Conservation (phyloP, 768 basidiomycete genomes). For the Tremella mesenterica region DNA sequence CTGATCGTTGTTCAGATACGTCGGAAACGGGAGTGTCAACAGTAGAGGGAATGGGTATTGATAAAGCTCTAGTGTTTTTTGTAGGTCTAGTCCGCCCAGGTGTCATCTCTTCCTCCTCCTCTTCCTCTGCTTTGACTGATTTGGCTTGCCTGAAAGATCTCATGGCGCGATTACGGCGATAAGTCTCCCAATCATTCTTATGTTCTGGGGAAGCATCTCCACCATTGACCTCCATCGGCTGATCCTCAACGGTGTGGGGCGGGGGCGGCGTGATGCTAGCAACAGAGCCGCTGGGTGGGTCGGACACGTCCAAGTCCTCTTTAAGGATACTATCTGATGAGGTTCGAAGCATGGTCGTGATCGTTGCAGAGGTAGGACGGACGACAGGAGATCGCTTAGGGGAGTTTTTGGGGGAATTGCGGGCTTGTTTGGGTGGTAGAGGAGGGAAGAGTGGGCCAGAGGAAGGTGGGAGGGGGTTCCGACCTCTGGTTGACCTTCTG, state of each 20-base stretch:
- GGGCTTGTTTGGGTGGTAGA: conserved; percentile 45
- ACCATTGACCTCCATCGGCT: conserved; percentile 17
- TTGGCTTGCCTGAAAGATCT: conserved; percentile 13
- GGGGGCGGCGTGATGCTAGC: conserved; percentile 51
- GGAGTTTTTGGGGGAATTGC: conserved; percentile 40
- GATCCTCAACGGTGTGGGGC: conserved; percentile 57
- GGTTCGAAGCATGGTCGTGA: no score
- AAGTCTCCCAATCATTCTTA: conserved; percentile 45
- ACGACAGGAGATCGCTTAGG: conserved; percentile 24
- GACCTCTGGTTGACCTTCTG: conserved; percentile 27
- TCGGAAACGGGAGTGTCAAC: conserved; percentile 7
- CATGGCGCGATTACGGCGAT: conserved; percentile 18
- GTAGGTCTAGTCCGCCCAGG: conserved; percentile 1
- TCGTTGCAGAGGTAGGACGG: conserved; percentile 46
- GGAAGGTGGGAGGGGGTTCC: conserved; percentile 54
- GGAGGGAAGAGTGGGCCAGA: conserved; percentile 46
- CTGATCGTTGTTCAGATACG: conserved; percentile 7
- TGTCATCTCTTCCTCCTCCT: not conserved
- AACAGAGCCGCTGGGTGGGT: conserved; percentile 48
- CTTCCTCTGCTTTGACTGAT: conserved; percentile 29
- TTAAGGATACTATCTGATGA: not conserved
- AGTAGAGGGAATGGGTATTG: not conserved
- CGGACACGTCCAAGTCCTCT: conserved; percentile 47
- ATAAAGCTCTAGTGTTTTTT: not conserved
- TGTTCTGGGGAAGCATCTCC: conserved; percentile 47